phyloP scores from a whole-genome alignment of 768 basidiomycete species.

The Termitomyces sp. region DNA sequence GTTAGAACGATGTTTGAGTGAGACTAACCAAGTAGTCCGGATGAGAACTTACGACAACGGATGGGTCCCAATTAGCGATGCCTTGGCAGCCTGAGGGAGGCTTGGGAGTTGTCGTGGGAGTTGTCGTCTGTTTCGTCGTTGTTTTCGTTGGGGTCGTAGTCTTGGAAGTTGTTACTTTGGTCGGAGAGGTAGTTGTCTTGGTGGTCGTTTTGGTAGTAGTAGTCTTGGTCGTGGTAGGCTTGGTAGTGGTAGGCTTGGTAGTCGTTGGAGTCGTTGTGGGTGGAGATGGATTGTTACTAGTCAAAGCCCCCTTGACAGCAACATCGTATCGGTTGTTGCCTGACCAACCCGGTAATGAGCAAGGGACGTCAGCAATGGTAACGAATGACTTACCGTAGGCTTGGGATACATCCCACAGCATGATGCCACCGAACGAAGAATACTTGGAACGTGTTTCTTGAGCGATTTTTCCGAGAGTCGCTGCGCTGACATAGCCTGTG shows the following conservation, averaged over 20 bases:
- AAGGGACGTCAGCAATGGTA: neutral
- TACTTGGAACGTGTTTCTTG: slow-evolving; percentile 49
- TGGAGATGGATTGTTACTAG: slow-evolving; percentile 37
- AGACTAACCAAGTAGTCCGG: neutral
- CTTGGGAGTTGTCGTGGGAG: neutral
- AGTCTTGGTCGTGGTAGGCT: neutral
- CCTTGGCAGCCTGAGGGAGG: slow-evolving; percentile 1
- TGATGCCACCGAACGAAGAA: slow-evolving; percentile 64
- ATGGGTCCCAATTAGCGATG: neutral
- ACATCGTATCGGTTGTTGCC: slow-evolving; percentile 58
- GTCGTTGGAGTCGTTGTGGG: neutral
- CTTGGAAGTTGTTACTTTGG: neutral
- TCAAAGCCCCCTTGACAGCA: slow-evolving; percentile 58
- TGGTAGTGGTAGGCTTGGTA: neutral
- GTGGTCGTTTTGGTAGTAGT: neutral
- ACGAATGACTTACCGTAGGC: slow-evolving; percentile 37
- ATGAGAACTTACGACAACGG: neutral
- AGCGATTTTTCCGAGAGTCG: slow-evolving; percentile 43
- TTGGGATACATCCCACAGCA: slow-evolving; percentile 49
- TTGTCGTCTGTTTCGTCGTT: neutral
- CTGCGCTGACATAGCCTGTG: slow-evolving; percentile 48
- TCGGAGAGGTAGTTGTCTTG: neutral
- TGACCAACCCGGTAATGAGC: slow-evolving; percentile 8
- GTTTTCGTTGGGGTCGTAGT: neutral
- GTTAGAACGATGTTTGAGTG: neutral